phyloP scores from a whole-genome alignment of 169 alveolate genomes.

The Cryptosporidium sp. region DNA sequence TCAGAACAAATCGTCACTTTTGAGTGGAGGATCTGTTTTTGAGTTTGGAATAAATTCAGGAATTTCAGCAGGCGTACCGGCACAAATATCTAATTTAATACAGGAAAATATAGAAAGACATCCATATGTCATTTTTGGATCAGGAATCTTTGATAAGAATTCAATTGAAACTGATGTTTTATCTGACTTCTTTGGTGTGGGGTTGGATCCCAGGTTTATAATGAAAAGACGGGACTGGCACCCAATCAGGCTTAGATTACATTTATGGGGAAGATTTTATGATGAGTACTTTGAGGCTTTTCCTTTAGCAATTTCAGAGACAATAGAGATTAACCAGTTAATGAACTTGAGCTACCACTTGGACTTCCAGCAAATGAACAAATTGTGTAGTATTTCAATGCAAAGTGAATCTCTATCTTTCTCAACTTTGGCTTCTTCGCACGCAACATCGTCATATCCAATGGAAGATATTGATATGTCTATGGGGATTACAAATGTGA shows the following conservation, averaged over 20 bases:
- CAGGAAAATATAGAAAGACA: slow-evolving; percentile 45
- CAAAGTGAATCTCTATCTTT: slow-evolving; percentile 1
- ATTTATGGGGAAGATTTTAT: slow-evolving; percentile 67
- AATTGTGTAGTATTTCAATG: slow-evolving; percentile 32
- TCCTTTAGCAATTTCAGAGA: slow-evolving; percentile 54
- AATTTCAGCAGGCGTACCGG: background rate
- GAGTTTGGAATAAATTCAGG: background rate
- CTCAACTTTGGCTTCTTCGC: slow-evolving; percentile 16
- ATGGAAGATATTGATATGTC: slow-evolving; percentile 35
- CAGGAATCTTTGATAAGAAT: background rate
- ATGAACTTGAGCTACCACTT: slow-evolving; percentile 44
- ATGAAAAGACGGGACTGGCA: slow-evolving; percentile 58
- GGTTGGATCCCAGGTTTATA: background rate
- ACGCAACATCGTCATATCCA: background rate
- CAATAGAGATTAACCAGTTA: slow-evolving; percentile 36
- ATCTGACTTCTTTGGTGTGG: slow-evolving; percentile 50
- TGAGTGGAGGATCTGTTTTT: slow-evolving; percentile 12
- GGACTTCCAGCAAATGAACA: slow-evolving; percentile 64
- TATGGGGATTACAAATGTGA: background rate
- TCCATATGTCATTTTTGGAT: slow-evolving; percentile 51
- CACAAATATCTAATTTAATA: slow-evolving; percentile 6
- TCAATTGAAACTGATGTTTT: background rate
- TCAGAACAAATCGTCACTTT: background rate
- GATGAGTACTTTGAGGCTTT: slow-evolving; percentile 70
- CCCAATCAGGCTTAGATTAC: slow-evolving; percentile 44